Conservation (phyloP, 1,284 basidiomycete species). For the Omphalotus olearius region DNA sequence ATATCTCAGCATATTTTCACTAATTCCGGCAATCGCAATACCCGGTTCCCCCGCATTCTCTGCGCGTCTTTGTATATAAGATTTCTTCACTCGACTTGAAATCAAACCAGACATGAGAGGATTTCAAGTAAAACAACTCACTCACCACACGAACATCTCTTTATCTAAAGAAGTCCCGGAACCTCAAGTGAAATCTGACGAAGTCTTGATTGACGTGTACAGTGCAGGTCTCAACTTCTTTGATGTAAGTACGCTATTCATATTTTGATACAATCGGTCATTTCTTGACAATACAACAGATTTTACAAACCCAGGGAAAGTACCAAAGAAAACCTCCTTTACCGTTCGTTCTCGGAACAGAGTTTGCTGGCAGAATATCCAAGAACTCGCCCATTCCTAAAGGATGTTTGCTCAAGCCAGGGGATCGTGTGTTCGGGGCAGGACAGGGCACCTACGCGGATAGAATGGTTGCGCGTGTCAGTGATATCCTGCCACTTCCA, state of each 20-base stretch:
- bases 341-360: conserved; percentile 81
- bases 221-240: conserved; percentile 79
- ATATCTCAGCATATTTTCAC: conserved; percentile 3
- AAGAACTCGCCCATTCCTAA: conserved; percentile 74
- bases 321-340: conserved; percentile 82
- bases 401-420: conserved; percentile 77
- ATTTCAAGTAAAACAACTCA: conserved; percentile 69
- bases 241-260: conserved; percentile 43
- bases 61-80: too few relatives aligned
- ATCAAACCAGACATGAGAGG: conserved; percentile 58
- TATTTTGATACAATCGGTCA: neutral
- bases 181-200: conserved; percentile 47
- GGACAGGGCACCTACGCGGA: conserved; percentile 78
- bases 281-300: conserved; percentile 35
- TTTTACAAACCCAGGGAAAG: conserved; percentile 84
- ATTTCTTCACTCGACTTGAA: neutral
- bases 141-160: conserved; percentile 69
- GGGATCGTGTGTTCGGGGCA: conserved; percentile 90
- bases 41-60: too few relatives aligned
- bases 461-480: conserved; percentile 38
- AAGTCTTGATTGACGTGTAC: conserved; percentile 83
- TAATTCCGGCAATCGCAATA: neutral
- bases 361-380: conserved; percentile 84
- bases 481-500: conserved; percentile 17
- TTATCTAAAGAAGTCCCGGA: conserved; percentile 57